These are phyloP conservation scores for Candida sp. DNA, from an alignment of 1,139 yeast genomes.

Conservation along the genomic window DNA sequence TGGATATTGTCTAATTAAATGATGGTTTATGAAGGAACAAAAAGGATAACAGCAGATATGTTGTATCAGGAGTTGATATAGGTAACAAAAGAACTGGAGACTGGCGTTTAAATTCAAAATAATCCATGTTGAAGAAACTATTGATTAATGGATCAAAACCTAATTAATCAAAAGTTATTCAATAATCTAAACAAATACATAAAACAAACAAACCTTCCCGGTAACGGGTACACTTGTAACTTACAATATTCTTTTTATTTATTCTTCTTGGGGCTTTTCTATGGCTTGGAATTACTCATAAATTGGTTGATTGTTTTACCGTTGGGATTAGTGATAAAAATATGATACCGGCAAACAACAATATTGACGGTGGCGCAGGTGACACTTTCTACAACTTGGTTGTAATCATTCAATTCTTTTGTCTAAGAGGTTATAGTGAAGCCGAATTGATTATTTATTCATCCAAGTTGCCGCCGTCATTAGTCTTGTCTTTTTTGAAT, in stretches of 20 bases:
- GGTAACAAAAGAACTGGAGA: neutral
- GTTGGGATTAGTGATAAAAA: conserved; percentile 67
- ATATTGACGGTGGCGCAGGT: conserved; percentile 70
- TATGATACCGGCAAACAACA: conserved; percentile 58
- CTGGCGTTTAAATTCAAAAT: no score
- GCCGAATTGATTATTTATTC: conserved; percentile 63
- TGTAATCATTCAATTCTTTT: conserved; percentile 54
- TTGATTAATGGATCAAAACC: no score
- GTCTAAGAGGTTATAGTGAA: conserved; percentile 70
- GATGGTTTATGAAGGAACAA: conserved; percentile 20
- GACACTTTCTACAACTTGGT: conserved; percentile 60
- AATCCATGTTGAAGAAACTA: no score
- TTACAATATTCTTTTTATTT: conserved; percentile 63
- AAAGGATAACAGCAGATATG: conserved; percentile 14
- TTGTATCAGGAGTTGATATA: conserved; percentile 3
- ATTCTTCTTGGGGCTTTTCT: conserved; percentile 76
- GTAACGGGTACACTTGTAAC: conserved; percentile 73
- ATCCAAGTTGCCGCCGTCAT: conserved; percentile 61
- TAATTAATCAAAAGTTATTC: no score
- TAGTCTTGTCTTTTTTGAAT: conserved; percentile 67
- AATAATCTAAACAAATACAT: no score
- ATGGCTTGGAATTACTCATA: conserved; percentile 74
- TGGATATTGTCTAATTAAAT: conserved; percentile 17
- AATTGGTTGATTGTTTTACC: conserved; percentile 74
- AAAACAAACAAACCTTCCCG: conserved; percentile 42